Evolutionary conservation across 768 basidiomycete genomes (phyloP).

Genomic region (Lactarius sanguifluus): DNA sequence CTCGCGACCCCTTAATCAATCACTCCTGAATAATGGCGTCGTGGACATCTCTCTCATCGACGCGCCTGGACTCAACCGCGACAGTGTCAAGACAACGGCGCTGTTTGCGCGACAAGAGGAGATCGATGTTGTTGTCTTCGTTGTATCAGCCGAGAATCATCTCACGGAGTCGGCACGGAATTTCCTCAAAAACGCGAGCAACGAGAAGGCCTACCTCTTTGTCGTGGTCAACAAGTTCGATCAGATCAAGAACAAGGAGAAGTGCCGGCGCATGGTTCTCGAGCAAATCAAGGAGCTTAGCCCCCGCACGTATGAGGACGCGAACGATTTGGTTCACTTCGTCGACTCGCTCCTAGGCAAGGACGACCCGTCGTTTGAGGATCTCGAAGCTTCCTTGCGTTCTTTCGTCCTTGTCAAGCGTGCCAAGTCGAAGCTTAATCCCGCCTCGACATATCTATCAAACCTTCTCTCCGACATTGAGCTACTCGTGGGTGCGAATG

Average conservation of each 20-base stretch:
- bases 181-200: constrained; percentile 88
- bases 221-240: constrained; percentile 99
- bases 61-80: constrained; percentile 95
- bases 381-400: constrained; percentile 85
- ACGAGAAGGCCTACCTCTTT: constrained; percentile 97
- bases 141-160: constrained; percentile 97
- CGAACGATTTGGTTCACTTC: constrained; percentile 94
- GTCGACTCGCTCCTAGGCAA: constrained; percentile 86
- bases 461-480: constrained; percentile 91
- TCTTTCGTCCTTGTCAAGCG: constrained; percentile 96
- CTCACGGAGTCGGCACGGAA: constrained; percentile 95
- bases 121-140: constrained; percentile 98
- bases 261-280: constrained; percentile 82
- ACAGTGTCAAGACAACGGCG: constrained; percentile 91
- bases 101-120: constrained; percentile 95
- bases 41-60: constrained; percentile 99
- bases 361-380: constrained; percentile 73
- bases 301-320: constrained; percentile 89
- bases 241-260: constrained; percentile 92
- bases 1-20: constrained; percentile 70
- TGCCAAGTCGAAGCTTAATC: constrained; percentile 93
- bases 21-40: constrained; percentile 90
- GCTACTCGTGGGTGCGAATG: constrained; percentile 81
- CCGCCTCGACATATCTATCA: constrained; percentile 86
- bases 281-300: constrained; percentile 93